Evolutionary conservation across 306 rosid species (phyloP).

Genomic region (Prosopis cineraria): DNA sequence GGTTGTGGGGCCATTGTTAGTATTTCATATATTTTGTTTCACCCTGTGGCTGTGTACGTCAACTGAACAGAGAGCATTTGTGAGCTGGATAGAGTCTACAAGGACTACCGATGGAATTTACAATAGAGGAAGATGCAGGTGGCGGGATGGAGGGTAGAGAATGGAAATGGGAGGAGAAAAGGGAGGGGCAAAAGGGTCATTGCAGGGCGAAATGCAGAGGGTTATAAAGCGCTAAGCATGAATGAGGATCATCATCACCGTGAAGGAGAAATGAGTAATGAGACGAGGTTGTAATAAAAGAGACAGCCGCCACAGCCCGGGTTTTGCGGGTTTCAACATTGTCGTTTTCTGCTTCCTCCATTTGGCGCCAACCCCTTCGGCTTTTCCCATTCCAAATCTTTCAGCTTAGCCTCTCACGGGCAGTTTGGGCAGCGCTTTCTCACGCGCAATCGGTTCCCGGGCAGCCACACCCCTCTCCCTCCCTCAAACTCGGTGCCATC

Average conservation of each 20-base stretch:
- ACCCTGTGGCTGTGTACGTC: too few relatives aligned
- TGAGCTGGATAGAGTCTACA: too few relatives aligned
- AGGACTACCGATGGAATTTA: background rate
- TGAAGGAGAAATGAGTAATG: background rate
- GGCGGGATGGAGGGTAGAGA: background rate
- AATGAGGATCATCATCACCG: background rate
- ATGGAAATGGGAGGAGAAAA: background rate
- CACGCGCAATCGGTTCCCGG: slow-evolving; percentile 1
- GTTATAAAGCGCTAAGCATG: background rate
- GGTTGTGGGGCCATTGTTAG: too few relatives aligned
- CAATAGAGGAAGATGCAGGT: background rate
- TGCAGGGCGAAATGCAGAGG: background rate
- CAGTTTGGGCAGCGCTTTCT: slow-evolving; percentile 59
- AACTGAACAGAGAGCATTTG: too few relatives aligned
- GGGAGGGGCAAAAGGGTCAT: slow-evolving; percentile 15
- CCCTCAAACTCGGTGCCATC: slow-evolving; percentile 48
- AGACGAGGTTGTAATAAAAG: background rate
- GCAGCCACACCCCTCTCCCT: too few relatives aligned
- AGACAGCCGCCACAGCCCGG: slow-evolving; percentile 58
- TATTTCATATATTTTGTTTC: too few relatives aligned
- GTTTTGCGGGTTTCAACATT: slow-evolving; percentile 51
- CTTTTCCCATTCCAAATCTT: too few relatives aligned
- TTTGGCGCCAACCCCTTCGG: slow-evolving; percentile 53
- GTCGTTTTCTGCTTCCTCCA: background rate
- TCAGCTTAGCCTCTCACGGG: too few relatives aligned